phyloP scores from a whole-genome alignment of 1,284 basidiomycete species.

The Boletus coffeatus region DNA sequence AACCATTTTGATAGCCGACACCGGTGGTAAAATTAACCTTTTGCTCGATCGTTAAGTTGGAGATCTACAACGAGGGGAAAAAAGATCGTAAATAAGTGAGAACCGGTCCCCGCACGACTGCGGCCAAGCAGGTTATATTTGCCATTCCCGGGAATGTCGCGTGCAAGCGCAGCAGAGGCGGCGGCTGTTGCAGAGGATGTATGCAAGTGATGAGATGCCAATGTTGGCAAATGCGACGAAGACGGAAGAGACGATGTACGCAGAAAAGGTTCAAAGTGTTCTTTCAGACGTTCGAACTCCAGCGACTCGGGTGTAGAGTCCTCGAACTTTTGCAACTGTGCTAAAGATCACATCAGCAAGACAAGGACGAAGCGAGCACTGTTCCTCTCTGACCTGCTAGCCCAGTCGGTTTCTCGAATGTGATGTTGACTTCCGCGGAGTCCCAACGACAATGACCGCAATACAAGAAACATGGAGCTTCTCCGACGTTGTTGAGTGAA shows the following conservation, averaged over 20 bases:
- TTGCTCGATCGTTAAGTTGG: conserved; percentile 34
- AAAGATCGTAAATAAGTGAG: not conserved
- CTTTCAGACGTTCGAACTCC: conserved; percentile 90
- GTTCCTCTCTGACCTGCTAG: conserved; percentile 66
- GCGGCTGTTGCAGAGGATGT: conserved; percentile 79
- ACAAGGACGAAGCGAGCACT: not conserved
- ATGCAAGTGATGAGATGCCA: conserved; percentile 60
- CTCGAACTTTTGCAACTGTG: conserved; percentile 84
- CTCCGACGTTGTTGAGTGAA: conserved; percentile 56
- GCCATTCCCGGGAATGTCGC: conserved; percentile 72
- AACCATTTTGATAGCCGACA: conserved; percentile 34
- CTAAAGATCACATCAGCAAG: conserved; percentile 36
- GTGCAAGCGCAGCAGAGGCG: conserved; percentile 75
- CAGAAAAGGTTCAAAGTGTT: conserved; percentile 89
- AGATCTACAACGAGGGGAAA: conserved; percentile 22
- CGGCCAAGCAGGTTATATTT: conserved; percentile 66
- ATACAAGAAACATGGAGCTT: conserved; percentile 86
- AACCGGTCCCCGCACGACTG: conserved; percentile 35
- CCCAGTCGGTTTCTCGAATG: conserved; percentile 94
- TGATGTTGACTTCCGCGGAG: conserved; percentile 83
- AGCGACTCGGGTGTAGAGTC: conserved; percentile 79
- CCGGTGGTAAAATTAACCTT: conserved; percentile 40
- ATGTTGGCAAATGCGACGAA: conserved; percentile 44
- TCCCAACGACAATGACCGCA: conserved; percentile 96
- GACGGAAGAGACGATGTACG: conserved; percentile 69